phyloP scores from a whole-genome alignment of 2,329 filamentous ascomycete species.

The Cladorrhinum sp. region DNA sequence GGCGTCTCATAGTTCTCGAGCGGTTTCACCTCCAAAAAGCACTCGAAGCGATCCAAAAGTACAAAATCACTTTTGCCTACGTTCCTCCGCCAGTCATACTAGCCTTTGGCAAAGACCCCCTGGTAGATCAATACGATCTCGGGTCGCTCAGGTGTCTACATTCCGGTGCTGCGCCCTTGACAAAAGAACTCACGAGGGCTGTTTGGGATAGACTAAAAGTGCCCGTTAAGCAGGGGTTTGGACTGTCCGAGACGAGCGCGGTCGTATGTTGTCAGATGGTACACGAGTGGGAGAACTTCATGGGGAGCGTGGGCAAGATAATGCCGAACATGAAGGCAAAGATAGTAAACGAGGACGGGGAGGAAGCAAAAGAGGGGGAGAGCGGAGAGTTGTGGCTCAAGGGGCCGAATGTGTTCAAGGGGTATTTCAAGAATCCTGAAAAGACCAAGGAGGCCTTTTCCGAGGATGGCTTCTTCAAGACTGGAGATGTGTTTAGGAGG shows the following conservation, averaged over 20 bases:
- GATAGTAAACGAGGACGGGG: conserved; percentile 59
- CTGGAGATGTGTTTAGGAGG: conserved; percentile 79
- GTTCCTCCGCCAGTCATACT: conserved; percentile 83
- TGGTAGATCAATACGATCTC: conserved; percentile 77
- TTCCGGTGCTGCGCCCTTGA: conserved; percentile 82
- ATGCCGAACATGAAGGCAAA: conserved; percentile 77
- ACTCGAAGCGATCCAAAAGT: conserved; percentile 71
- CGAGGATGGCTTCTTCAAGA: conserved; percentile 81
- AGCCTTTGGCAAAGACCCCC: conserved; percentile 72
- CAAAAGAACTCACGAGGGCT: conserved; percentile 71
- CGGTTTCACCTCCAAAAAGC: conserved; percentile 80
- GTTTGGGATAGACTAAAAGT: conserved; percentile 72
- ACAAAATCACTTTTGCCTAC: conserved; percentile 73
- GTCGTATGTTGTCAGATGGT: conserved; percentile 71
- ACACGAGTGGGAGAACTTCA: conserved; percentile 70
- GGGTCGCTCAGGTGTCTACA: conserved; percentile 78
- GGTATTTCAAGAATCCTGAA: conserved; percentile 72
- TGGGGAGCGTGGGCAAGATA: conserved; percentile 76
- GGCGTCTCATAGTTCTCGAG: conserved; percentile 67
- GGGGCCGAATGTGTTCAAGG: conserved; percentile 76
- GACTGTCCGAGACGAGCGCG: conserved; percentile 81
- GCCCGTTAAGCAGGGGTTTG: conserved; percentile 89
- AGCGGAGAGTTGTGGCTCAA: conserved; percentile 69
- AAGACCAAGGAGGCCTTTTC: conserved; percentile 70
- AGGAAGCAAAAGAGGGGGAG: conserved; percentile 53